Evolutionary conservation across 495 filamentous ascomycete genomes (phyloP), one percentile per base, ranked within the genome.

Genomic region (Annulohypoxylon bovei): DNA sequence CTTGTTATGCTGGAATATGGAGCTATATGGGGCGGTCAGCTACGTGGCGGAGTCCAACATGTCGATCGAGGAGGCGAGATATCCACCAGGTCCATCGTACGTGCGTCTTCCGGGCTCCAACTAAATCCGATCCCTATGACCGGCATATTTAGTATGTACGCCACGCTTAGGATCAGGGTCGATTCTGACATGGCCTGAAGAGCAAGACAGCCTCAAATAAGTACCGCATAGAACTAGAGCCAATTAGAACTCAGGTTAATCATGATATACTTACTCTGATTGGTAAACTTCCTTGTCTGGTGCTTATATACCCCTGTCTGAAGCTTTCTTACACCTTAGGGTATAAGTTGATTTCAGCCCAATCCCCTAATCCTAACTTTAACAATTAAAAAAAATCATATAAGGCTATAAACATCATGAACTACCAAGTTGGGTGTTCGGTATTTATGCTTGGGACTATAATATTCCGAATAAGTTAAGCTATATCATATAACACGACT

Each of bases 61-160:
- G 49, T 53, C 49, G 28, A 53, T 30, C 49, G 49, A 20, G 27
- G 49, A 53, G 49, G 49, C 49, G 28, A 20, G 14, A 53, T 32
- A 33, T 53, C 28, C 49, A 32, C 27, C 16, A 16, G 49, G 28
- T 9, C 49, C 49, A 53, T 33, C 49, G n/a, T 33, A 53, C 27
- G 49, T 42, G 27, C 28, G 28, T 33, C 27, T 32, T 53, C 20
- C 49, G 49, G 27, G 49, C 28, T 18, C 20, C 20, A 49, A 20
- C 44, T 20, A 33, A 53, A 18, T 53, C 47, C 49, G 49, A 53
- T 28, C 23, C 46, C 46, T 50, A 50, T 47, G 39, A 42, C 39
- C 39, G 39, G 39, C 39, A 42, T 42, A 42, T 18, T 42, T 42
- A 42, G 39, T 42, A 42, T 12, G 39, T 18, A 42, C 39, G 39